Evolutionary conservation across 306 rosid genomes (phyloP), one percentile per base, ranked within the genome.

Genomic region (Cicer cuneatum): DNA sequence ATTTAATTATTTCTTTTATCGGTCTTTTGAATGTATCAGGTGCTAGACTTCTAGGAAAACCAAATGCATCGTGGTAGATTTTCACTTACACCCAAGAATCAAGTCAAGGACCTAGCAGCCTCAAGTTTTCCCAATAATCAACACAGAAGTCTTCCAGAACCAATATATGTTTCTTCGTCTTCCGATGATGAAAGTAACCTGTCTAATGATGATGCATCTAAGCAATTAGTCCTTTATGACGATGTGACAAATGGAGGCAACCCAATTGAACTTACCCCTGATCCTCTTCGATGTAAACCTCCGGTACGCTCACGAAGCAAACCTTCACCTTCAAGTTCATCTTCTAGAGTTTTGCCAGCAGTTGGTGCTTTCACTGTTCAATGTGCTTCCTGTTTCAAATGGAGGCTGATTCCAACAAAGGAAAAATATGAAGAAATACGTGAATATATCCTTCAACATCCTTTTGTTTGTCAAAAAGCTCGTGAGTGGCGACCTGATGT

Each of bases 321-420:
- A 12, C 54, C 79, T 60, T 56, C 66, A 12, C 54, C 79, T 60
- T 56, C 66, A 19, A 61, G 74, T n/a, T 71, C 70, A 72, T 43
- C 83, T 76, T 56, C 96, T 38, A 87, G 86, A 73, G 76, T 75
- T 61, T 81, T 92, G 80, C 99, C 96, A 3, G 80, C 97, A 59
- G 85, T 94, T 0, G 96, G 89, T 70, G 93, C 89, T 16, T 94
- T 92, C 82, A 86, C 96, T 42, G 93, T 94, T 38, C 99, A 94
- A 76, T 94, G 99, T 78, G 97, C 99, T 13, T 71, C 59, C 49
- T 94, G 97, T 81, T 88, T 90, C 74, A 94, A 94, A 80, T 94
- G 99, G 99, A 92, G 99, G 90, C 88, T 94, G 66, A 86, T 92
- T 48, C 95, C 97, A 41, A 86, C 96, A 0, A 88, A 94, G 76